phyloP scores from a whole-genome alignment of 169 alveolate species.

The Babesia ovata region DNA sequence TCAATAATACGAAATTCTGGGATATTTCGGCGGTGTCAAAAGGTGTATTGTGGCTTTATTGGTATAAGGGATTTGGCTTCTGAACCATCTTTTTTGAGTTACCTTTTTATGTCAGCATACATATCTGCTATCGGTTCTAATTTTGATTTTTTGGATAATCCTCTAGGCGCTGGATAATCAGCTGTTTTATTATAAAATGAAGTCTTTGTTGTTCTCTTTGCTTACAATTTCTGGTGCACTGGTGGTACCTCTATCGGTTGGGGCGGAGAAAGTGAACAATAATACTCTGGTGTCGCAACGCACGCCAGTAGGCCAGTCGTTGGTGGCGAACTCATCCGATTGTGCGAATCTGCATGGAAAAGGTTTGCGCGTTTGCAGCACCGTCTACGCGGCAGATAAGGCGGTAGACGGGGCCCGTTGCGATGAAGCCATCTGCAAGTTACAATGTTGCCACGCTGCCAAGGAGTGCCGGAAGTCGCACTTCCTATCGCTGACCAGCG shows the following conservation, averaged over 20 bases:
- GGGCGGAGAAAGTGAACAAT: neutral
- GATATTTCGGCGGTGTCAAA: no score
- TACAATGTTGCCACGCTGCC: conserved; percentile 31
- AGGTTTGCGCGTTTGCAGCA: conserved; percentile 27
- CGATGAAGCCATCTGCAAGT: conserved; percentile 16
- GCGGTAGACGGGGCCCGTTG: neutral
- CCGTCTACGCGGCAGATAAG: neutral
- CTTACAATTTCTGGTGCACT: neutral
- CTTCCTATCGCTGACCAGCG: conserved; percentile 28
- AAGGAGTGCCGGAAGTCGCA: conserved; percentile 2
- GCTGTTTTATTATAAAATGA: neutral
- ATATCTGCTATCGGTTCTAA: no score
- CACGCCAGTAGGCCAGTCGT: neutral
- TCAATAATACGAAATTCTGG: no score
- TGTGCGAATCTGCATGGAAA: conserved; percentile 11
- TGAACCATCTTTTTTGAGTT: no score
- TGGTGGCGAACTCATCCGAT: neutral
- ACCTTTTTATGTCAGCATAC: no score
- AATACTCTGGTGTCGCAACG: neutral
- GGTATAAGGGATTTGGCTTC: no score
- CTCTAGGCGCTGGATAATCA: no score
- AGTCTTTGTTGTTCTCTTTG: neutral
- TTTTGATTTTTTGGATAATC: no score
- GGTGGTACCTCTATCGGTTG: neutral
- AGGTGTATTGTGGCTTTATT: no score